A percentile compares a stretch with the other conserved stretches of the same genome.
phyloP scores from a whole-genome alignment of 2,329 filamentous ascomycete species.

The Pyrenochaeta sp. region DNA sequence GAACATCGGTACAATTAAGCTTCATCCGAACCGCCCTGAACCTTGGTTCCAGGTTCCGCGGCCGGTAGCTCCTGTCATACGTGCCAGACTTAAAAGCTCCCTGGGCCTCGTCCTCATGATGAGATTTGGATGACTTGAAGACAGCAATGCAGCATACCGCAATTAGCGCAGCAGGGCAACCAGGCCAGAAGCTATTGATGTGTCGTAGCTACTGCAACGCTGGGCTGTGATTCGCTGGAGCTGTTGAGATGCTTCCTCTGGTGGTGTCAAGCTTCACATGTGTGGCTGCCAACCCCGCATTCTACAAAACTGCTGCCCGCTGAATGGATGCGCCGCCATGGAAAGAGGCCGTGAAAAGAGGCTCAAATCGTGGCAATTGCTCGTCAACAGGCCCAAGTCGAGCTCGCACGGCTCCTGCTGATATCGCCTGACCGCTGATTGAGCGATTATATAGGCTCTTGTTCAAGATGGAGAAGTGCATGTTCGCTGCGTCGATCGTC shows the following conservation, averaged over 20 bases:
- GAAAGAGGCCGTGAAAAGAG: not conserved
- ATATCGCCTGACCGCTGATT: conserved; percentile 5
- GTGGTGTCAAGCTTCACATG: conserved; percentile 35
- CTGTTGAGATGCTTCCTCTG: conserved; percentile 15
- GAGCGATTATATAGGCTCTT: conserved; percentile 23
- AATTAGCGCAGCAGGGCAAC: conserved; percentile 5
- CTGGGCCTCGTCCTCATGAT: not conserved
- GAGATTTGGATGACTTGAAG: not conserved
- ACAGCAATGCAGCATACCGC: conserved; percentile 7
- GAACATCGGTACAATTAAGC: conserved; percentile 2
- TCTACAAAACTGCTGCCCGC: conserved; percentile 1
- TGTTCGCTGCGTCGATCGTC: conserved; percentile 28
- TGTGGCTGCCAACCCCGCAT: conserved; percentile 35
- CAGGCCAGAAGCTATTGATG: conserved; percentile 14
- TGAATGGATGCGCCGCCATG: not conserved
- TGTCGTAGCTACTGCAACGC: conserved; percentile 19
- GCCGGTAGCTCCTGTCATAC: conserved; percentile 26
- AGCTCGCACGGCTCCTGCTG: not conserved
- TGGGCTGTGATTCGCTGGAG: conserved; percentile 29
- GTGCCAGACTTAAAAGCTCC: not conserved
- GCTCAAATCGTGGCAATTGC: conserved; percentile 1
- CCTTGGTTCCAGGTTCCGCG: conserved; percentile 23
- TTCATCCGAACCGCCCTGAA: not conserved
- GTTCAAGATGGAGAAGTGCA: conserved; percentile 19
- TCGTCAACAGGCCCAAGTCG: not conserved